Evolutionary conservation across 331 rosid species (phyloP).

Genomic region (Phaseolus coccineus): DNA sequence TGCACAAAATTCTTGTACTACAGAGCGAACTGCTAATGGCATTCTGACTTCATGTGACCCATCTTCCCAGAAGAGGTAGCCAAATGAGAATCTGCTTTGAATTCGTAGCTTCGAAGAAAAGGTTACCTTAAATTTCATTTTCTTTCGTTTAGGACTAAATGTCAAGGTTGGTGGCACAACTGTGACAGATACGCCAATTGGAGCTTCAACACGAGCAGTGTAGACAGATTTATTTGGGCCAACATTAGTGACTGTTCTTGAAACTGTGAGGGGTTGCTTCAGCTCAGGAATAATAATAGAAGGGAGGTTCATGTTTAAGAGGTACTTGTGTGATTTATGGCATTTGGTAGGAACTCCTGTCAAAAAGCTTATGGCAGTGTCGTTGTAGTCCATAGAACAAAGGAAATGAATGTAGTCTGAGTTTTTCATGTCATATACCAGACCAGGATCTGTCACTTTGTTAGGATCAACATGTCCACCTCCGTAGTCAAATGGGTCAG

Average conservation of each 20-base stretch:
- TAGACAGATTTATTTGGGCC: slow-evolving; percentile 58
- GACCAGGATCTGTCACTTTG: slow-evolving; percentile 63
- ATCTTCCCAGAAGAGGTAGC: slow-evolving; percentile 68
- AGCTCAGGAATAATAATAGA: slow-evolving; percentile 65
- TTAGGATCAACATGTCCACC: slow-evolving; percentile 70
- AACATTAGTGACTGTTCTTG: slow-evolving; percentile 69
- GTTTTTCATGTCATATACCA: slow-evolving; percentile 54
- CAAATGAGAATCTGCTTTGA: slow-evolving; percentile 65
- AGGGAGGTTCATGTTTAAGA: slow-evolving; percentile 61
- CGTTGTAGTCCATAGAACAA: slow-evolving; percentile 70
- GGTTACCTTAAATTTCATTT: slow-evolving; percentile 56
- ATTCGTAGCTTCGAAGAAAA: slow-evolving; percentile 50
- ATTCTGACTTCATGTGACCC: slow-evolving; percentile 66
- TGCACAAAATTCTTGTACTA: slow-evolving; percentile 49
- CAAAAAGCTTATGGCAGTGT: slow-evolving; percentile 53
- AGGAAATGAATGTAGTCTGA: slow-evolving; percentile 60
- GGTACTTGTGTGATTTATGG: slow-evolving; percentile 42
- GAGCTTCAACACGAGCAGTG: slow-evolving; percentile 53
- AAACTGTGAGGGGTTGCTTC: slow-evolving; percentile 47
- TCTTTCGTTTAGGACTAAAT: slow-evolving; percentile 48
- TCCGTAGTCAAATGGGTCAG: slow-evolving; percentile 69
- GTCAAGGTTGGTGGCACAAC: slow-evolving; percentile 53
- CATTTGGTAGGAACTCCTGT: slow-evolving; percentile 46
- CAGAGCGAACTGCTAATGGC: slow-evolving; percentile 57
- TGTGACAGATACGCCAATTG: slow-evolving; percentile 49